phyloP scores from a whole-genome alignment of 176 grass and related monocot genomes.

The Carex pumila region DNA sequence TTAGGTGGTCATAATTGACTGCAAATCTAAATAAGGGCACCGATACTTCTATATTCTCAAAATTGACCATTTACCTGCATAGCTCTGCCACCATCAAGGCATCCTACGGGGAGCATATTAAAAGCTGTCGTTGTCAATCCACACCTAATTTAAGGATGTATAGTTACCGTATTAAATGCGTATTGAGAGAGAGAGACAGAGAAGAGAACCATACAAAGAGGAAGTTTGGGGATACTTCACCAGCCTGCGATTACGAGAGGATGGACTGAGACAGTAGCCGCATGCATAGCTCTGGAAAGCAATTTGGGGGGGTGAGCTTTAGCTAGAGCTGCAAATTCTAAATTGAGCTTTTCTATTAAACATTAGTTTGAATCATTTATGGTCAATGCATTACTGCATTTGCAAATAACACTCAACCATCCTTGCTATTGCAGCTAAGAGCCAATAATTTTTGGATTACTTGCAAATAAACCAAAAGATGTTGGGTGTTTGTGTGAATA shows the following conservation, averaged over 20 bases:
- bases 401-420: conserved; percentile 1
- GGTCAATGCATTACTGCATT: background rate
- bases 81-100: conserved; percentile 95
- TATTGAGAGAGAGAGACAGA: background rate
- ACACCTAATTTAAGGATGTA: conserved; percentile 44
- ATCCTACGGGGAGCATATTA: conserved; percentile 97
- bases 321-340: conserved; percentile 8
- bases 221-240: conserved; percentile 38
- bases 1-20: conserved; percentile 6
- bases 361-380: background rate
- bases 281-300: conserved; percentile 80
- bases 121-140: conserved; percentile 94
- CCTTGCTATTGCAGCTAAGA: background rate
- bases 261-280: conserved; percentile 82
- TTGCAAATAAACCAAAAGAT: background rate
- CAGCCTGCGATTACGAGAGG: conserved; percentile 98
- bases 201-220: conserved; percentile 10
- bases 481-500: background rate
- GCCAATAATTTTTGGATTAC: background rate
- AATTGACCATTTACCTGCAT: conserved; percentile 57
- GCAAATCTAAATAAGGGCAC: background rate
- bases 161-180: background rate
- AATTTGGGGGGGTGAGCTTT: background rate
- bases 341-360: conserved; percentile 9
- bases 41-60: background rate